Base-by-base conservation (phyloP, 352 stramenopile genomes). In the Globisporangium echinulatum region DNA sequence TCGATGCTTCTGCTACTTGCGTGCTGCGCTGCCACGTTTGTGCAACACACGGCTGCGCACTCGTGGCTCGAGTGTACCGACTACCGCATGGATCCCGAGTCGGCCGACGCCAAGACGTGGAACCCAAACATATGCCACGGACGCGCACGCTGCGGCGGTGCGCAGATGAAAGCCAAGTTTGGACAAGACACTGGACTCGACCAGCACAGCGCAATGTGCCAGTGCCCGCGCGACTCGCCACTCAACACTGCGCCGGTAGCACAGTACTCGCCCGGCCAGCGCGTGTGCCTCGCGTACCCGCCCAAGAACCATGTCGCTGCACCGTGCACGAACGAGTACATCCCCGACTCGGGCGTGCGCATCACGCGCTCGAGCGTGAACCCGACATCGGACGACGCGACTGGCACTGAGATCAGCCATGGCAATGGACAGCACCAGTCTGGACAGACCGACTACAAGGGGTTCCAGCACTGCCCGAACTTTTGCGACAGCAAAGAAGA, bases 381-480 rank as follows among this genome's bases (percentile, higher is more conserved):
- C 39, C 25, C 56, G 17, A 61, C 49, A 8, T 46, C 17, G 44
- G 69, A 77, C 58, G 59, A 62, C 39, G 40, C 33, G 14, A 25
- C 61, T 5, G 25, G 42, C 17, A 63, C 46, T 13, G 40, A 59
- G 55, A 72, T 72, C 63, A 11, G 17, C 17, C 52, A 74, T 47
- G 25, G 36, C 36, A 77, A 77, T 43, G 66, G 64, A 37, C 38
- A 56, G 17, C 70, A 77, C 54, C 33, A 47, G 2, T 52, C 57
- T n/a, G 70, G 70, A 13, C n/a, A 55, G 13, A 50, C 75, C n/a
- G 67, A 75, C 61, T 75, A 75, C 63, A 72, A 70, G 40, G 70
- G 63, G 1, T 75, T 78, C 54, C 70, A 78, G 70, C 44, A 75
- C 63, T 78, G 70, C 57, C 67, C 67, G 15, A 72, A 70, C 54